Conservation (phyloP, 345 rosid species). For the Rhodomyrtus tomentosa region DNA sequence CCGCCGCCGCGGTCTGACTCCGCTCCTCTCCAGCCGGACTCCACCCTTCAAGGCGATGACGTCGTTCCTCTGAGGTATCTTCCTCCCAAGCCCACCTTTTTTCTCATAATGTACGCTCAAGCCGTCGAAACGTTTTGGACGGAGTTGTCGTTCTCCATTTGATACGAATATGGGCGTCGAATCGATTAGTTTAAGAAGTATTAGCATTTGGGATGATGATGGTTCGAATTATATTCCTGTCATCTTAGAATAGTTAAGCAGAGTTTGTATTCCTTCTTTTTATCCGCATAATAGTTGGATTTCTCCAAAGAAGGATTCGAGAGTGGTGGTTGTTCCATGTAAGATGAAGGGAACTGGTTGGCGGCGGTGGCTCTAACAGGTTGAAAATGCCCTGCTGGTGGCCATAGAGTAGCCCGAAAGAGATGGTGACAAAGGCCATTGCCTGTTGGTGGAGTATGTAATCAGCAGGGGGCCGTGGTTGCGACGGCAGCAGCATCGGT, state of each 20-base stretch:
- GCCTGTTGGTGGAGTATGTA: background rate
- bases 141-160: background rate
- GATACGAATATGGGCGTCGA: background rate
- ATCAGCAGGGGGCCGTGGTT: background rate
- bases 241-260: background rate
- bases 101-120: background rate
- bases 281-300: background rate
- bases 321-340: background rate
- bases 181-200: background rate
- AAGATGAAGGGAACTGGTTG: background rate
- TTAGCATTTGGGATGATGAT: background rate
- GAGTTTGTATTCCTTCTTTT: background rate
- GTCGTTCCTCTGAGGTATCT: conserved; percentile 27
- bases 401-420: background rate
- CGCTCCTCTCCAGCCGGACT: conserved; percentile 7
- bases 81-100: background rate
- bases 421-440: background rate
- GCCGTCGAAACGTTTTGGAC: background rate
- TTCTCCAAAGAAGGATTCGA: background rate
- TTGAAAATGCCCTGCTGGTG: background rate
- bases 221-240: background rate
- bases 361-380: background rate
- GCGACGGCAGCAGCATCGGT: background rate
- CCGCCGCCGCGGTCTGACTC: conserved; percentile 5
- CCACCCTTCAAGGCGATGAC: conserved; percentile 7